phyloP scores from a whole-genome alignment of 148 eudicot genomes.

The Pouteria glomerata region DNA sequence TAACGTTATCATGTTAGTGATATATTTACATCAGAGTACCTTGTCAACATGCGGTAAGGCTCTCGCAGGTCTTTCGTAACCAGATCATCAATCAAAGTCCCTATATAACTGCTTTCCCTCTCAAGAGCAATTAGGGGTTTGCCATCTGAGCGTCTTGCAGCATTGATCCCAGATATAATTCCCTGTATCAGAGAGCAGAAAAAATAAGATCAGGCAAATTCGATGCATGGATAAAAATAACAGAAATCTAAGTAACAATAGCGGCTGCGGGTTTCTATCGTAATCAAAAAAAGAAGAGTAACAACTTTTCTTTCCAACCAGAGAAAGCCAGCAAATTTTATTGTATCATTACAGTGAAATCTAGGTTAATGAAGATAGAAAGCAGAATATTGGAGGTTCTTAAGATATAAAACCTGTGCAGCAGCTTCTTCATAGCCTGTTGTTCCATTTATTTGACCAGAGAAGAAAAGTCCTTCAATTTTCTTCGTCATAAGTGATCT shows the following conservation, averaged over 20 bases:
- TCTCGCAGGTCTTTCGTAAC: constrained; percentile 98
- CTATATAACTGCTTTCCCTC: constrained; percentile 97
- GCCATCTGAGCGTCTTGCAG: constrained; percentile 86
- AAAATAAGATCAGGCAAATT: neutral
- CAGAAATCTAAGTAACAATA: neutral
- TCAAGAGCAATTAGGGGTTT: constrained; percentile 80
- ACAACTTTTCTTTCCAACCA: constrained; percentile 4
- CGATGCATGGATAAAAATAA: neutral
- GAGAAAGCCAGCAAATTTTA: neutral
- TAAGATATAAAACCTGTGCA: constrained; percentile 64
- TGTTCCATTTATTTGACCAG: constrained; percentile 99
- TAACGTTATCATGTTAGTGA: neutral
- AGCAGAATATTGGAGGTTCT: neutral
- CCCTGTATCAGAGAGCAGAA: constrained; percentile 45
- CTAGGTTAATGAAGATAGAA: neutral
- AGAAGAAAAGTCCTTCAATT: constrained; percentile 94
- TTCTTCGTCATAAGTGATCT: constrained; percentile 98
- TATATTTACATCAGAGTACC: constrained; percentile 37
- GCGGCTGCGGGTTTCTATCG: no score
- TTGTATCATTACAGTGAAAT: neutral
- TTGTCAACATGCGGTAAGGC: constrained; percentile 97
- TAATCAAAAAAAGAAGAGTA: no score
- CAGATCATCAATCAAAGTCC: constrained; percentile 94
- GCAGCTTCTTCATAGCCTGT: constrained; percentile 99
- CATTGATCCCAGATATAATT: constrained; percentile 92